phyloP scores from a whole-genome alignment of 2,329 filamentous ascomycete species.

The Cercospora canescens region DNA sequence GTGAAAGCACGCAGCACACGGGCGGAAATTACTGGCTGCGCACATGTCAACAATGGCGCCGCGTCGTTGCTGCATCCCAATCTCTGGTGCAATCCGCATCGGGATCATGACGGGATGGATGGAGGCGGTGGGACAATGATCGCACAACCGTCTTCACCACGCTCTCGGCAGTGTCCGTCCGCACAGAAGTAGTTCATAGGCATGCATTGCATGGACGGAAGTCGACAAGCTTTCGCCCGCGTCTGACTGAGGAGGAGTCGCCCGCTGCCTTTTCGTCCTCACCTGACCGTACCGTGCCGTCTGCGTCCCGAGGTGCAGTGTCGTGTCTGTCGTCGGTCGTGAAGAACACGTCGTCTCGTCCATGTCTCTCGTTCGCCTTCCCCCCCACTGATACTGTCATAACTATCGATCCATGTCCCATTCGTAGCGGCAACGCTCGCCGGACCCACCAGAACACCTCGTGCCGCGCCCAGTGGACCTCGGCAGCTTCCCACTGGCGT shows the following conservation, averaged over 20 bases:
- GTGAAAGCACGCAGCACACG: not conserved
- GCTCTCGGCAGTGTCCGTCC: too few species aligned
- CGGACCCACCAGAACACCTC: slow-evolving; percentile 6
- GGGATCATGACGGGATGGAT: not conserved
- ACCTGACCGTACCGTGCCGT: not conserved
- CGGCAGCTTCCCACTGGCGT: slow-evolving; percentile 5
- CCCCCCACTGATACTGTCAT: too few species aligned
- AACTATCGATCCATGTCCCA: not conserved
- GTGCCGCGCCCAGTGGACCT: slow-evolving; percentile 2
- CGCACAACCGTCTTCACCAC: too few species aligned
- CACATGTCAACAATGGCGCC: not conserved
- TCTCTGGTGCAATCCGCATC: not conserved
- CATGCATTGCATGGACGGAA: too few species aligned
- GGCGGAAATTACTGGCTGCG: not conserved
- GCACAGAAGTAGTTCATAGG: too few species aligned
- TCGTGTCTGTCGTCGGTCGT: not conserved
- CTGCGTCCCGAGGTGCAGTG: not conserved
- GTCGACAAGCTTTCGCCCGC: not conserved
- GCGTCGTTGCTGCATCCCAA: not conserved
- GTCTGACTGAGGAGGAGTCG: not conserved
- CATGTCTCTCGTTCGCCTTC: too few species aligned
- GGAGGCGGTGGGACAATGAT: not conserved
- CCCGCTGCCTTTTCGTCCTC: not conserved
- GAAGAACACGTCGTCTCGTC: not conserved
- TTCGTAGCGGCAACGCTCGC: not conserved